Base-by-base conservation (phyloP, 2,329 filamentous ascomycete species). In the Mariannaea elegans region DNA sequence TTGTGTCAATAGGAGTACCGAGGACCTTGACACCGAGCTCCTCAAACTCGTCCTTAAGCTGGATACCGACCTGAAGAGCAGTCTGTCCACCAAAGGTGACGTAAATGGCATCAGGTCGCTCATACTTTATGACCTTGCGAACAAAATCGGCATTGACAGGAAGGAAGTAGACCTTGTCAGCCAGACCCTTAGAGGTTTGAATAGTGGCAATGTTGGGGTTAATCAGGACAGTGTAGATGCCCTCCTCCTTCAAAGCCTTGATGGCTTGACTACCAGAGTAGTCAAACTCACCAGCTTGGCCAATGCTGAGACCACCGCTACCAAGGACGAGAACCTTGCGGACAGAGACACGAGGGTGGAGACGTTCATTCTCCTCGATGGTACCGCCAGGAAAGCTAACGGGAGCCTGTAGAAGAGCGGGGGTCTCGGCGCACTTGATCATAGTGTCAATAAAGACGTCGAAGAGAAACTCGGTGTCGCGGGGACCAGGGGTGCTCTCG, bases 141-240 rank as follows among this genome's bases (percentile, higher is more conserved):
- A 99, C 95, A 68, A 97, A 98, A 53, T 98, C 94, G 59, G 94
- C 91, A 62, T 94, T 98, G 75, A 99, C 95, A 1, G 95, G 95
- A 41, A 98, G 83, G 84, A 98, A 99, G 81, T 98, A 99, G 50
- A 99, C 95, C 83, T 98, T 98, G 78, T 99, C 95, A 13, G 95
- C 95, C 52, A 99, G 83, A 65, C 95, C 95, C 81, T 97, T 97
- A 52, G 95, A 98, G 4, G 95, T 99, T 77, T 99, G 95, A 64
- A 98, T 98, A 1, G 95, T 99, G 67, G 95, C 95, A 75, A 99
- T 98, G 76, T 99, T 99, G 58, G 95, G 95, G 81, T 99, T 99
- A 84, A 99, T 98, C 64, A 99, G 83, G 65, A 99, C 90, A 3
- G 95, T 97, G 82, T 97, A 98, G 71, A 98, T 97, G 62, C 94